Base-by-base conservation (phyloP, 2,329 filamentous ascomycete genomes). In the Graphium sp. region DNA sequence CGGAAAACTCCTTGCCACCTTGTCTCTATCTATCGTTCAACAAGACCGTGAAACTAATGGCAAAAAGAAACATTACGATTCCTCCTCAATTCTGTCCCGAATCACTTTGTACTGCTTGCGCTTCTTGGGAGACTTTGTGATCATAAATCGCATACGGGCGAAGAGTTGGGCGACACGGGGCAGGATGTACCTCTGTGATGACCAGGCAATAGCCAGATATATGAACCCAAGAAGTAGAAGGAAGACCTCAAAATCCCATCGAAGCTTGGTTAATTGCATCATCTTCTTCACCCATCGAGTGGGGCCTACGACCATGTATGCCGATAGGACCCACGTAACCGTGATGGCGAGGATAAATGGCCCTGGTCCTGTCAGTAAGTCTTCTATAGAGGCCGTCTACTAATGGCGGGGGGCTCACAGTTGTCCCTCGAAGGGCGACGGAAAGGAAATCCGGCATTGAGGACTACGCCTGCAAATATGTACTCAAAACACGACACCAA, bases 401-500 rank as follows among this genome's bases (percentile, higher is more conserved):
- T 11, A 19, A 14, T 19, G 7, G 5, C 8, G 11, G 8, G 26
- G 13, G 15, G 58, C 75, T 54, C 50, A 84, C 80, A 69, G 45
- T 98, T 98, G 34, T 77, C 66, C 12, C 59, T 59, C 58, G 84
- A 82, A 11, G 70, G 67, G 41, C 89, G 79, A 30, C 89, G 66
- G 55, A 93, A 98, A 1, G 89, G 89, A 19, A 70, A 74, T 2
- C 89, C 91, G n/a, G 89, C 82, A 41, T 79, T 92, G 18, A 98
- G 62, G 2, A 95, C 78, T 22, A 95, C 65, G 4, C 82, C 89
- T 0, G 83, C 80, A 14, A 94, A 62, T 21, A 92, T 91, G 49
- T 98, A 98, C 48, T 95, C 85, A 44, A 85, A 95, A 48, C 84
- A 94, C 2, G 80, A 91, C 5, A 85, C 61, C 18, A 95, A 55